Base-by-base conservation (phyloP, 2,329 filamentous ascomycete species). In the Gnomoniopsis sp. region DNA sequence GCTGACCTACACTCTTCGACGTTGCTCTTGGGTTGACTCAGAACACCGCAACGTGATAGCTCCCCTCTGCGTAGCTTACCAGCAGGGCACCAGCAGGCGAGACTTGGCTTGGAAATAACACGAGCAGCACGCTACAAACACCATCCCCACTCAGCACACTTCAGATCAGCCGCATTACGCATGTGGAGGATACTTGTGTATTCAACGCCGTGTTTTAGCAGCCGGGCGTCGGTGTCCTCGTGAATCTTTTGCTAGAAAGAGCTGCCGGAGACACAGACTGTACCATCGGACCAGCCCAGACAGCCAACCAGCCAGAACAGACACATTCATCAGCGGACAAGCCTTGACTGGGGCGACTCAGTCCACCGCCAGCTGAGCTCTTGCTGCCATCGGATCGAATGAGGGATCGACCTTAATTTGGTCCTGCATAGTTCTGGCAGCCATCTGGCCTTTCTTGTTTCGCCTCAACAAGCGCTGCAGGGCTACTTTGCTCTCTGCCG, bases 401-500 rank as follows among this genome's bases (percentile, higher is more conserved):
- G 44, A 33, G 30, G 55, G 49, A 58, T 51, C 33, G 36, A 51
- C 47, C 48, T 43, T 2, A 26, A 44, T 30, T 51, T 33, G 55
- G 22, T 51, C 59, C 58, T 55, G 55, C 43, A 52, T 48, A 19
- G 19, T 23, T 52, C 43, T 36, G 19, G 19, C 41, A 36, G 56
- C 34, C 41, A 55, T 52, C 51, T 58, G 49, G 43, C 49, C 38
- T 52, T 43, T 56, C 38, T 52, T 51, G 57, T 49, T 52, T 61
- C 59, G 59, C 57, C 57, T 59, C 56, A 53, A 59, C 33, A 59
- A 44, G 46, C 56, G 56, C 54, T 53, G 57, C 47, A 43, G 46
- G 15, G 47, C 47, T 8, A 34, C 15, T 30, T 22, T 47, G n/a
- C 15, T 49, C 43, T 36, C 43, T 59, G 47, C 41, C 49, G 46